Evolutionary conservation across 352 stramenopile species (phyloP), one percentile per base, ranked within the genome.

Genomic region (Phytophthora pseudosyringae): DNA sequence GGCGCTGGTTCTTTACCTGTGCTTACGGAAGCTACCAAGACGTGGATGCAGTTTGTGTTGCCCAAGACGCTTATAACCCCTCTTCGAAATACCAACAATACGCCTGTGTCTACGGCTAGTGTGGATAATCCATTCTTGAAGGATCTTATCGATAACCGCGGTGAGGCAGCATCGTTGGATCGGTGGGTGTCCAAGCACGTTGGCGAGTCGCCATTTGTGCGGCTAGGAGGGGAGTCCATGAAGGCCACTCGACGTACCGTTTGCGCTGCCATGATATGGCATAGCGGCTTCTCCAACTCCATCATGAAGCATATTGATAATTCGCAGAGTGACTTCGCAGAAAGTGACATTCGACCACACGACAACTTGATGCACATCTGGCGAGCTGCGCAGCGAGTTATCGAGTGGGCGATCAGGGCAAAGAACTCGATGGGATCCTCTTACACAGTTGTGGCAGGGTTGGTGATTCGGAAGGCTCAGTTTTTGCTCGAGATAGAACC

Each of bases 351-450:
- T 52, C 82, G 89, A 31, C 89, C 89, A 9, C 81, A 94, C 46
- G 85, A 95, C n/a, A 96, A 92, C 38, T 75, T 97, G 47, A 95
- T 94, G 81, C 83, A 95, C 55, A 93, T 96, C n/a, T 97, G 89
- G 89, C 79, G 89, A 40, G 86, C 89, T 31, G 78, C 89, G 9
- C 89, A 97, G 44, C 75, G 89, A 28, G 88, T 97, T 13, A 91
- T 95, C 32, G 89, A 96, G 57, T 97, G 89, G 89, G 88, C 80
- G 21, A 94, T 97, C 47, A 82, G 89, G 32, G 84, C 86, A 11
- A 97, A 97, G 55, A 94, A 97, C 48, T 91, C 86, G 16, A 94
- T 92, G 76, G 86, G 85, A 5, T 94, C 83, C 13, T 93, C 86
- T 1, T 97, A 97, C 49, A 73, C 78, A 13, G 73, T 94, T 13